Evolutionary conservation across 257 asterid genomes (phyloP), one percentile per base, ranked within the genome.

Genomic region (Catharanthus roseus): DNA sequence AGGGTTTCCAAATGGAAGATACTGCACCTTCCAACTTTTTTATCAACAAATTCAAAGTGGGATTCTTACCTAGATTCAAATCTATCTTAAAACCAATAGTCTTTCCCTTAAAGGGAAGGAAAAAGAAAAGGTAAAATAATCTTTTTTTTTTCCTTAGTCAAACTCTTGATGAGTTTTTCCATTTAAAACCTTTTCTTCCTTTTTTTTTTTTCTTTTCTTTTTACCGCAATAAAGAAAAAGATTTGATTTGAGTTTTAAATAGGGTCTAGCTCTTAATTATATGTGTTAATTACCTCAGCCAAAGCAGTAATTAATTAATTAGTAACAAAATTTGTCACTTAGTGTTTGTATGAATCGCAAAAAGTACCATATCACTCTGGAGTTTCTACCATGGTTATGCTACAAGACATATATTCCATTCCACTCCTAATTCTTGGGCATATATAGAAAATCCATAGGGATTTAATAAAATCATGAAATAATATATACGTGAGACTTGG

Each of bases 331-430:
- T 72, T 68, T 72, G 78, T 73, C 70, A 54, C 62, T 11, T 63
- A 33, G 55, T 54, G 69, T 55, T 69, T 33, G 70, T 24, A 34
- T 55, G 62, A 45, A 58, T 69, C 33, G 51, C 39, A 66, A 33
- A 55, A 50, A n/a, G 65, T 54, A 39, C 13, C 65, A 69, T 1
- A 71, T 62, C 39, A 31, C 29, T 53, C 49, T 74, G 53, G 66
- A 41, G 34, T 77, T 67, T 47, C 36, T 41, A 34, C 38, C 72
- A 66, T 73, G 47, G 64, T 63, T 71, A 74, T 67, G 70, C 79
- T 65, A 67, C 36, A 58, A 65, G 78, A 82, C 77, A 67, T 69
- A 77, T 41, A 82, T 79, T 82, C 86, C 89, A 70, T 80, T 80
- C 86, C 83, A 8, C 42, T 38, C 5, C 42, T 76, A 76, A 74